Percentiles rank a stretch among this genome's conserved stretches.
Evolutionary conservation across 2,329 filamentous ascomycete genomes (phyloP).

Genomic region (Ophiostoma sp.): DNA sequence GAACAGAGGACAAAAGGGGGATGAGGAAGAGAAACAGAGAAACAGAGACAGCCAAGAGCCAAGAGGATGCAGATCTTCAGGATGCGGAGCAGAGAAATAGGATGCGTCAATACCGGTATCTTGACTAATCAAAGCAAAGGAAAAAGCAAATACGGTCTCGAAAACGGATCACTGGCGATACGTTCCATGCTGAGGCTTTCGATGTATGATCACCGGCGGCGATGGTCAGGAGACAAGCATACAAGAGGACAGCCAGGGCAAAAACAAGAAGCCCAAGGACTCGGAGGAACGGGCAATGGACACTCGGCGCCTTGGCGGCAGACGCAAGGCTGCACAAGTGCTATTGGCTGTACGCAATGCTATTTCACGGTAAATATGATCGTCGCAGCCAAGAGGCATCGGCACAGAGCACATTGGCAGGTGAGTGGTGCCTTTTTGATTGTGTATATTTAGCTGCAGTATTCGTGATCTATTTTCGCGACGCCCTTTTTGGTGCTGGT

Average conservation of each 20-base stretch:
- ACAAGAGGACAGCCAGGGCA: not conserved
- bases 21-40: not conserved
- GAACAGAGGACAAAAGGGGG: not conserved
- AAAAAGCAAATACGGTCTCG: too few relatives aligned
- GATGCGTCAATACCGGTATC: not conserved
- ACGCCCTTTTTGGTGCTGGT: too few relatives aligned
- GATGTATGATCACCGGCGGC: not conserved
- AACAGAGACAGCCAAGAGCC: conserved; percentile 6
- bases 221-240: not conserved
- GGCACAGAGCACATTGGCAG: not conserved
- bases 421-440: not conserved
- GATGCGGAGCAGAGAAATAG: not conserved
- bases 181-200: not conserved
- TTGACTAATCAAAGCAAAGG: not conserved
- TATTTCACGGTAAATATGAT: not conserved
- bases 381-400: not conserved
- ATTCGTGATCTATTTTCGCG: too few relatives aligned
- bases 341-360: too few relatives aligned
- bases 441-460: not conserved
- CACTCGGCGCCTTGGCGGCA: not conserved
- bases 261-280: not conserved
- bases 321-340: conserved; percentile 3
- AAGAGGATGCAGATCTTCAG: not conserved
- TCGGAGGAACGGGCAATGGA: too few relatives aligned
- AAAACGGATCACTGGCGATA: not conserved